A percentile compares a stretch with the other conserved stretches of the same genome.
phyloP scores from a whole-genome alignment of 768 basidiomycete species.

The Boletus sp. region DNA sequence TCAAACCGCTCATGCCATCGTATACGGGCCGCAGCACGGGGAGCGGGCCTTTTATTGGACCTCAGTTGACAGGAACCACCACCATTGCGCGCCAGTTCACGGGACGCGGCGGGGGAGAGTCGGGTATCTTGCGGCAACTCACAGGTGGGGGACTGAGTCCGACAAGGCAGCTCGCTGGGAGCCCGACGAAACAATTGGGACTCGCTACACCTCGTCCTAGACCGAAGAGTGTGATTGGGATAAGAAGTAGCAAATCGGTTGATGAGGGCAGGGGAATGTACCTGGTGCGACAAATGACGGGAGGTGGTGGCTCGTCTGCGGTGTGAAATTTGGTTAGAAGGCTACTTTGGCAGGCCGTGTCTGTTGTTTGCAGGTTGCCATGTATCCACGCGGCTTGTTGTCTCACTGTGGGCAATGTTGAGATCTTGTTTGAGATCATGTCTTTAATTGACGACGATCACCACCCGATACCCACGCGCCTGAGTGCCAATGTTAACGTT shows the following conservation, averaged over 20 bases:
- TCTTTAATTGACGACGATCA: not conserved
- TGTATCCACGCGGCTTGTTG: slow-evolving; percentile 14
- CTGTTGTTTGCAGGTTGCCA: slow-evolving; percentile 8
- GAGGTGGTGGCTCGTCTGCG: slow-evolving; percentile 35
- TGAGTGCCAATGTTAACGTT: not conserved
- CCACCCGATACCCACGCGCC: not conserved
- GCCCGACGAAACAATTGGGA: slow-evolving; percentile 70
- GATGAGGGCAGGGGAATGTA: slow-evolving; percentile 73
- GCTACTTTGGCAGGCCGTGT: not conserved
- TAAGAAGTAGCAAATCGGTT: slow-evolving; percentile 56
- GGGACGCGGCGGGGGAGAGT: slow-evolving; percentile 46
- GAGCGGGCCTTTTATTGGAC: slow-evolving; percentile 33
- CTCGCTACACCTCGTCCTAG: slow-evolving; percentile 47
- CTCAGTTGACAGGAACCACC: slow-evolving; percentile 69
- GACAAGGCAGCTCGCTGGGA: slow-evolving; percentile 59
- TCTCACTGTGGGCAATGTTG: not conserved
- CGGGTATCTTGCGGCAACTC: slow-evolving; percentile 48
- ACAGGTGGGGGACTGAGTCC: slow-evolving; percentile 69
- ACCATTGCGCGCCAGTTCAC: slow-evolving; percentile 78
- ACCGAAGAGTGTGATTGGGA: slow-evolving; percentile 78
- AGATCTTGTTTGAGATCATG: slow-evolving; percentile 13
- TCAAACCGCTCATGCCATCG: slow-evolving; percentile 44
- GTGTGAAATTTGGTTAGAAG: slow-evolving; percentile 17
- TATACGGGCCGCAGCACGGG: slow-evolving; percentile 40
- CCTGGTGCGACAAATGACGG: slow-evolving; percentile 78